phyloP scores from a whole-genome alignment of 2,329 filamentous ascomycete genomes.

The Hymenoscyphus occultus region DNA sequence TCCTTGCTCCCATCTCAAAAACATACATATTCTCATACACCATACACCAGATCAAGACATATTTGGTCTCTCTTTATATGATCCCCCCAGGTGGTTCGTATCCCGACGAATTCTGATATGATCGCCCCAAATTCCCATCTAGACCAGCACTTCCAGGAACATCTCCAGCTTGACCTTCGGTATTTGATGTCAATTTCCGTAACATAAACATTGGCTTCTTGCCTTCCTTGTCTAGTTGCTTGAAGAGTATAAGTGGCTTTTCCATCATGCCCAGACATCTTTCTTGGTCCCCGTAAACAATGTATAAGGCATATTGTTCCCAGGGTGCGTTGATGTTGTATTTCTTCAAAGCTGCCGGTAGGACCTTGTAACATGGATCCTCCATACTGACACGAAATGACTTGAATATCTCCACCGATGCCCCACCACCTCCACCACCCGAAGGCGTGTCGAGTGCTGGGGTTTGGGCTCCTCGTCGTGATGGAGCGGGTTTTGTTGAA shows the following conservation, averaged over 20 bases:
- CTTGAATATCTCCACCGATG: constrained; percentile 93
- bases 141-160: constrained; percentile 36
- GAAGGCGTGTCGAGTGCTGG: constrained; percentile 60
- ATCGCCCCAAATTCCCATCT: constrained; percentile 22
- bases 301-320: constrained; percentile 96
- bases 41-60: constrained; percentile 6
- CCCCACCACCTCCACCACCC: constrained; percentile 44
- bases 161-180: constrained; percentile 45
- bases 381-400: constrained; percentile 98
- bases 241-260: constrained; percentile 92
- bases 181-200: constrained; percentile 42
- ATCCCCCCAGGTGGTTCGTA: constrained; percentile 37
- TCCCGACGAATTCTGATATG: constrained; percentile 20
- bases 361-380: constrained; percentile 94
- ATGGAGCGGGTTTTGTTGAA: constrained; percentile 36
- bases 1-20: constrained; percentile 9
- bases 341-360: constrained; percentile 92
- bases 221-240: constrained; percentile 93
- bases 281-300: constrained; percentile 98
- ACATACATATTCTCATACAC: constrained; percentile 11
- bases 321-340: constrained; percentile 98
- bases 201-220: constrained; percentile 99
- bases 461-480: constrained; percentile 53
- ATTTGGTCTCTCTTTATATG: constrained; percentile 25
- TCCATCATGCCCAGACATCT: constrained; percentile 88